These are phyloP conservation scores for Cercospora sp. DNA, from an alignment of 2,329 filamentous ascomycete genomes.

Conservation along the genomic window DNA sequence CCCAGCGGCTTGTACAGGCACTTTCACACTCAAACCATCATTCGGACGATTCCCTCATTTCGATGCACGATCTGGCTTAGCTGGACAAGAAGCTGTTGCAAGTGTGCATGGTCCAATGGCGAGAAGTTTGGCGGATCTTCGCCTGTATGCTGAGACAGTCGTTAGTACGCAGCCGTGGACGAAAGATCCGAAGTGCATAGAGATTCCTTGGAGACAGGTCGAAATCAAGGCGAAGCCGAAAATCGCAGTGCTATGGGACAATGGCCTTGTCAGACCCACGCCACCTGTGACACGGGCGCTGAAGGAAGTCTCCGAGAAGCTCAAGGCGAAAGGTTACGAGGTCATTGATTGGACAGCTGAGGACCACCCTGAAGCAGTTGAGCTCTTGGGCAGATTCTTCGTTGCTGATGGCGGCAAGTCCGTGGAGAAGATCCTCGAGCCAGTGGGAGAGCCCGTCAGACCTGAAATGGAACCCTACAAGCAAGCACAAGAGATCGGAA, in stretches of 20 bases:
- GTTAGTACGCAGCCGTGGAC: constrained; percentile 53
- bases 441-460: constrained; percentile 48
- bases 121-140: constrained; percentile 54
- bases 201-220: constrained; percentile 54
- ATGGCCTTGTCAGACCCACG: constrained; percentile 61
- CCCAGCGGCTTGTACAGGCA: constrained; percentile 58
- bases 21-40: constrained; percentile 59
- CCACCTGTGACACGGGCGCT: constrained; percentile 61
- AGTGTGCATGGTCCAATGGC: constrained; percentile 66
- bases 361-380: constrained; percentile 54
- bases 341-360: constrained; percentile 58
- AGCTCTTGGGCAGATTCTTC: constrained; percentile 51
- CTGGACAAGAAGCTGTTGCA: constrained; percentile 64
- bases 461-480: constrained; percentile 53
- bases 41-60: constrained; percentile 62
- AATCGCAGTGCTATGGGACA: constrained; percentile 61
- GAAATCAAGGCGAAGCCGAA: constrained; percentile 53
- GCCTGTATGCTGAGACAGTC: constrained; percentile 45
- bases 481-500: constrained; percentile 46
- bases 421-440: constrained; percentile 44
- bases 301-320: constrained; percentile 53
- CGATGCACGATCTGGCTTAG: constrained; percentile 57
- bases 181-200: constrained; percentile 54
- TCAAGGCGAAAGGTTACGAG: constrained; percentile 55
- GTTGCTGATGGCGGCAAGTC: constrained; percentile 55